Conservation (phyloP, 1,284 basidiomycete genomes). For the Marasmius sp. region DNA sequence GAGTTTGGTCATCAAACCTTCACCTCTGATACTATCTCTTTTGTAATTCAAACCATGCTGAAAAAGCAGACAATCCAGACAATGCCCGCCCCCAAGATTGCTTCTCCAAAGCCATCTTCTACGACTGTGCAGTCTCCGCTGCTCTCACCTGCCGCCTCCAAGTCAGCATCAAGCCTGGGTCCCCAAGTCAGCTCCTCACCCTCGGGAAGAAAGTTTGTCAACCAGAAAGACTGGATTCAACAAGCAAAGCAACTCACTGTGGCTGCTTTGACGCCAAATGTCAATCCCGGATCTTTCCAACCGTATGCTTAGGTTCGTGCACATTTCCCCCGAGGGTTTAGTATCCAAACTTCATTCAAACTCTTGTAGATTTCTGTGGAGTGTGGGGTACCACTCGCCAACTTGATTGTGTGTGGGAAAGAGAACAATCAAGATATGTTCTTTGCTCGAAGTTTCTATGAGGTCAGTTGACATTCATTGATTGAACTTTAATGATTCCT, state of each 20-base stretch:
- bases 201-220: not conserved
- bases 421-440: conserved; percentile 18
- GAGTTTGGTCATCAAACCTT: not conserved
- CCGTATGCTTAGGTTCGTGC: not conserved
- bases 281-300: not conserved
- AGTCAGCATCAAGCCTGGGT: not conserved
- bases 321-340: not conserved
- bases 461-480: conserved; percentile 10
- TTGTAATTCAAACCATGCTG: not conserved
- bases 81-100: too few relatives aligned
- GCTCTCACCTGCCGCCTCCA: not conserved
- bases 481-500: not conserved
- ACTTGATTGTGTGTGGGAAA: conserved; percentile 21
- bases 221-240: not conserved
- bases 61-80: not conserved
- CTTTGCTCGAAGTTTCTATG: conserved; percentile 22
- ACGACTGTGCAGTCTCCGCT: not conserved
- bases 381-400: conserved; percentile 17
- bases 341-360: not conserved
- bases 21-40: not conserved
- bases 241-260: not conserved
- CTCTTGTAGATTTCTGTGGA: conserved; percentile 17
- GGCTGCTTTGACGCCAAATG: not conserved
- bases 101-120: not conserved
- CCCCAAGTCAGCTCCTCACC: not conserved